Evolutionary conservation across 331 rosid species (phyloP).

Genomic region (Prunus yedoensis): DNA sequence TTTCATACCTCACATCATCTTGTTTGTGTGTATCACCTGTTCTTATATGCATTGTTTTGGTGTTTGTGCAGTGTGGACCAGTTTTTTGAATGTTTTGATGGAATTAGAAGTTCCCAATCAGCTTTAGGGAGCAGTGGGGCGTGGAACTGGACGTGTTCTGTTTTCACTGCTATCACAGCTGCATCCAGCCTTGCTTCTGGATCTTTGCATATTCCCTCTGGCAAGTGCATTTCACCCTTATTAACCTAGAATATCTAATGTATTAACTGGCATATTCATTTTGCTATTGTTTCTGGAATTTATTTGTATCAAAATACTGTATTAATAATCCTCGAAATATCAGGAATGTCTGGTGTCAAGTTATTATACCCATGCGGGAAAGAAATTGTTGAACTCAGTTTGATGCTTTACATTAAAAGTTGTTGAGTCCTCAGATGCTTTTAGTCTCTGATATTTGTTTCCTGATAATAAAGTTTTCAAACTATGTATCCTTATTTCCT

Average conservation of each 20-base stretch:
- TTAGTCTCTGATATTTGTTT: background rate
- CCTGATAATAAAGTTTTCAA: background rate
- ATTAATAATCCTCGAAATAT: background rate
- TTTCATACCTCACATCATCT: background rate
- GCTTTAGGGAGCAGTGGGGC: conserved; percentile 87
- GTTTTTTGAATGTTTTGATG: conserved; percentile 96
- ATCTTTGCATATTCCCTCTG: conserved; percentile 68
- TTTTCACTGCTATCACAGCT: conserved; percentile 92
- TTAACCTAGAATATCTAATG: background rate
- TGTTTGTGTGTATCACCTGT: background rate
- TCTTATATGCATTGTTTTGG: conserved; percentile 5
- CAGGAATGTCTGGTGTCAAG: conserved; percentile 2
- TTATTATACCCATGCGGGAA: background rate
- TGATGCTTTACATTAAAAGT: background rate
- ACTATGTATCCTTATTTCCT: background rate
- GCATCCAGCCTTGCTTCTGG: conserved; percentile 98
- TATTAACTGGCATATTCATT: background rate
- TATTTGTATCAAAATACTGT: background rate
- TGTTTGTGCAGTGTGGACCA: conserved; percentile 83
- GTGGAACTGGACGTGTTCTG: conserved; percentile 97
- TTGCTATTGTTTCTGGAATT: background rate
- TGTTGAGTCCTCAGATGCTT: conserved; percentile 1
- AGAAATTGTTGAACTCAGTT: background rate
- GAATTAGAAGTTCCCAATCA: conserved; percentile 86
- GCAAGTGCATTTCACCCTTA: conserved; percentile 39